These are phyloP conservation scores for Acacia pycnantha DNA, from an alignment of 331 rosid species.

Conservation along the genomic window DNA sequence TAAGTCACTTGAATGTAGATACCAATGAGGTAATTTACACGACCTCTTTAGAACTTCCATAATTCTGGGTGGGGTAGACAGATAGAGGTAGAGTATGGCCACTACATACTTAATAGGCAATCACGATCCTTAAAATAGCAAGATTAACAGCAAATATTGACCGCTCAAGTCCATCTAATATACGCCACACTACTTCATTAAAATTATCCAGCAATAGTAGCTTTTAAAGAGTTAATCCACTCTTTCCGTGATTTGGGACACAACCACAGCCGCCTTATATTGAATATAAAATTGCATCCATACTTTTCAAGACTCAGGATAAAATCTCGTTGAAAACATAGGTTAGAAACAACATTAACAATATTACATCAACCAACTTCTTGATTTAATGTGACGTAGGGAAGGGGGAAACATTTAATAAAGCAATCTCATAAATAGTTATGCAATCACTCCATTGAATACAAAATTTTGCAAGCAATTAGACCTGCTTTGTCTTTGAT, in stretches of 20 bases:
- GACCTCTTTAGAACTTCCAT: conserved; percentile 10
- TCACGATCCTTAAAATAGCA: background rate
- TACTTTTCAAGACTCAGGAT: background rate
- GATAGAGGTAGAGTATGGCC: conserved; percentile 15
- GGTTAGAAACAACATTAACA: conserved; percentile 1
- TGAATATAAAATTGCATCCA: conserved; percentile 9
- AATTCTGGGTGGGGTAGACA: background rate
- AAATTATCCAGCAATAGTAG: background rate
- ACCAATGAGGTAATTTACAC: conserved; percentile 8
- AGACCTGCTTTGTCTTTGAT: conserved; percentile 89
- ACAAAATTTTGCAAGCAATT: conserved; percentile 24
- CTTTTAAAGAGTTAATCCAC: background rate
- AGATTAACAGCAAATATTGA: conserved; percentile 19
- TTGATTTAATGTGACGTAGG: conserved; percentile 2
- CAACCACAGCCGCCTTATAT: background rate
- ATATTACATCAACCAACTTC: background rate
- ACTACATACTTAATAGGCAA: conserved; percentile 9
- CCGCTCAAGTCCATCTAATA: background rate
- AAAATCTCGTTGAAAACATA: background rate
- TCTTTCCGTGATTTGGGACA: background rate
- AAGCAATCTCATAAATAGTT: background rate
- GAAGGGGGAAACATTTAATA: conserved; percentile 10
- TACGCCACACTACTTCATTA: background rate
- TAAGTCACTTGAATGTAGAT: conserved; percentile 22
- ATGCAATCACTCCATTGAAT: conserved; percentile 16